Percentiles rank a stretch among this genome's conserved stretches.
Evolutionary conservation across 371 early-diverging fungal species (phyloP).

Genomic region (Sporodiniella umbellata): DNA sequence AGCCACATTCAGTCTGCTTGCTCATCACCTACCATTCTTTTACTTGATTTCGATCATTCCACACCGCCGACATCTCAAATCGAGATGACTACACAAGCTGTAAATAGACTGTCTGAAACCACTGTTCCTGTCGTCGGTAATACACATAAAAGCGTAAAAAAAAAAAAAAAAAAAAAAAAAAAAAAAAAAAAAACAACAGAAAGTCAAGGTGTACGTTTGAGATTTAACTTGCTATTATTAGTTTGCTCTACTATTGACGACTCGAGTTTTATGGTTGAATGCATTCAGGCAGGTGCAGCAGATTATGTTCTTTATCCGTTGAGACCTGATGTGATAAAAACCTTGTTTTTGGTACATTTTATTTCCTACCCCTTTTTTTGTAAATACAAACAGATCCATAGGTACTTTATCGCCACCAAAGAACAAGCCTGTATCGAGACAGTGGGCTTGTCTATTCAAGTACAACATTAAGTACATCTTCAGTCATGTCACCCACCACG

Average conservation of each 20-base stretch:
- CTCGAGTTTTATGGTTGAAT: slow-evolving; percentile 33
- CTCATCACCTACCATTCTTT: slow-evolving; percentile 21
- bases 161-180: neutral
- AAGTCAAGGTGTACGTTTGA: no score
- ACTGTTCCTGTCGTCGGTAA: slow-evolving; percentile 22
- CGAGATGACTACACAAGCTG: slow-evolving; percentile 9
- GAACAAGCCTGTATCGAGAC: slow-evolving; percentile 14
- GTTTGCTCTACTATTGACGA: slow-evolving; percentile 31
- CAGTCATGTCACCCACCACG: slow-evolving; percentile 17
- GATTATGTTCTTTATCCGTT: slow-evolving; percentile 50
- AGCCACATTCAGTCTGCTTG: slow-evolving; percentile 14
- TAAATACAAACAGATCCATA: neutral
- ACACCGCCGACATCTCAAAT: slow-evolving; percentile 3
- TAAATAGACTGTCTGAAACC: slow-evolving; percentile 11
- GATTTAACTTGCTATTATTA: neutral
- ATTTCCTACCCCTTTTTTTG: no score
- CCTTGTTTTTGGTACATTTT: slow-evolving; percentile 48
- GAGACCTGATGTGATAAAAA: slow-evolving; percentile 46
- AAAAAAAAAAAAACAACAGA: no score
- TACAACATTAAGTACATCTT: slow-evolving; percentile 17
- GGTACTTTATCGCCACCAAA: slow-evolving; percentile 9
- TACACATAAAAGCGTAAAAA: neutral
- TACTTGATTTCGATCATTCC: slow-evolving; percentile 24
- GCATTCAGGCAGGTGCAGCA: slow-evolving; percentile 47
- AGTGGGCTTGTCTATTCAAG: slow-evolving; percentile 13